Evolutionary conservation across 2,329 filamentous ascomycete species (phyloP), one percentile per base, ranked within the genome.

Genomic region (Podosphaera xanthii): DNA sequence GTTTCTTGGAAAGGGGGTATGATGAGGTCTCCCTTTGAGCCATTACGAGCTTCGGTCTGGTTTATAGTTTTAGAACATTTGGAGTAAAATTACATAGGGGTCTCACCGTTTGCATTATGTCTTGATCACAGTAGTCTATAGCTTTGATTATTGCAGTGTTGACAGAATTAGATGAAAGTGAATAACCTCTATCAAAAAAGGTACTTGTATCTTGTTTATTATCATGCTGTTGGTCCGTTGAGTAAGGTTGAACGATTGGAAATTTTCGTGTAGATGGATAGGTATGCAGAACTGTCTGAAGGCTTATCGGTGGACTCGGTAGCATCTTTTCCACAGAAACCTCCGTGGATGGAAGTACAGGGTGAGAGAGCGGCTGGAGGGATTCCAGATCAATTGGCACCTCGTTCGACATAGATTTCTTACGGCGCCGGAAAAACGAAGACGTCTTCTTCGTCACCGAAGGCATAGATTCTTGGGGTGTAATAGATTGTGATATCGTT

Each of bases 341-440:
- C 22, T 35, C 40, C 44, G 34, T 40, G 7, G 57, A 63, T 58
- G 59, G n/a, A 44, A 54, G 49, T 12, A 62, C 61, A 31, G 57
- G 60, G 52, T 66, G 64, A 72, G 61, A 69, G 75, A 64, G 65
- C 69, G 61, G 70, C 10, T 44, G 40, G 10, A 14, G n/a, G n/a
- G 10, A 7, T 7, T 44, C 40, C n/a, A 12, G 76, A 38, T 71
- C 65, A 0, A 77, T 78, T 7, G 84, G 81, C 40, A 84, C 77
- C 52, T 65, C 70, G 62, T 94, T 89, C 12, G 81, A 79, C 40
- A 88, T 72, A 4, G 90, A 95, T 77, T 91, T 94, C 78, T 97
- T 97, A 63, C 90, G 80, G 61, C 92, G 79, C 62, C 92, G 80
- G 73, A 97, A 97, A 73, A 98, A 97, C 0, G 88, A 91, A 0